phyloP scores from a whole-genome alignment of 345 rosid species.

The Boechera retrofracta region DNA sequence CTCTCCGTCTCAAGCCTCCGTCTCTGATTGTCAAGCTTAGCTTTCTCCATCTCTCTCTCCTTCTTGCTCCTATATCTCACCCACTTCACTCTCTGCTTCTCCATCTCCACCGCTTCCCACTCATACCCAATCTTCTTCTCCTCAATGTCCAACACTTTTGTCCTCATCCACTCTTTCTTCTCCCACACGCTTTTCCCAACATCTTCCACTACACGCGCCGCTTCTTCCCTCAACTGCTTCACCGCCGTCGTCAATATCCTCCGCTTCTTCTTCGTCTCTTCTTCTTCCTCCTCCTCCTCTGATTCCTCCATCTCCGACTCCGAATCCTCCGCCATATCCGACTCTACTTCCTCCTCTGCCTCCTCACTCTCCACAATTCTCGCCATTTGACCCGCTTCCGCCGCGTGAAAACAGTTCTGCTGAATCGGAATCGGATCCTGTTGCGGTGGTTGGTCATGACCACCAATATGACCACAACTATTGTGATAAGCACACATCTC shows the following conservation, averaged over 20 bases:
- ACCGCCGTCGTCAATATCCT: slow-evolving; percentile 44
- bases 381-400: slow-evolving; percentile 45
- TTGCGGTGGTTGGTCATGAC: slow-evolving; percentile 11
- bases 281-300: slow-evolving; percentile 55
- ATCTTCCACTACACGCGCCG: slow-evolving; percentile 58
- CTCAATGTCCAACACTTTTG: slow-evolving; percentile 66
- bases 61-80: slow-evolving; percentile 82
- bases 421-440: slow-evolving; percentile 39
- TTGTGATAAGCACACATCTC: slow-evolving; percentile 99
- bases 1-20: slow-evolving; percentile 73
- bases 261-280: slow-evolving; percentile 48
- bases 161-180: slow-evolving; percentile 88
- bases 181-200: slow-evolving; percentile 66
- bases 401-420: slow-evolving; percentile 60
- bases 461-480: slow-evolving; percentile 71
- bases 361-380: slow-evolving; percentile 58
- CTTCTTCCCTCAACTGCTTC: slow-evolving; percentile 60
- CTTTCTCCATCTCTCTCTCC: slow-evolving; percentile 94
- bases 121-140: slow-evolving; percentile 72
- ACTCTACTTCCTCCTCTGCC: slow-evolving; percentile 48
- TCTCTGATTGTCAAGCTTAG: slow-evolving; percentile 75
- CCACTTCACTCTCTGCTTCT: slow-evolving; percentile 95
- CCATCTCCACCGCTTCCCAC: slow-evolving; percentile 70
- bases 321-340: slow-evolving; percentile 55
- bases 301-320: slow-evolving; percentile 55